These are phyloP conservation scores for Solanum pennellii DNA, from an alignment of 257 asterid genomes.

Conservation along the genomic window DNA sequence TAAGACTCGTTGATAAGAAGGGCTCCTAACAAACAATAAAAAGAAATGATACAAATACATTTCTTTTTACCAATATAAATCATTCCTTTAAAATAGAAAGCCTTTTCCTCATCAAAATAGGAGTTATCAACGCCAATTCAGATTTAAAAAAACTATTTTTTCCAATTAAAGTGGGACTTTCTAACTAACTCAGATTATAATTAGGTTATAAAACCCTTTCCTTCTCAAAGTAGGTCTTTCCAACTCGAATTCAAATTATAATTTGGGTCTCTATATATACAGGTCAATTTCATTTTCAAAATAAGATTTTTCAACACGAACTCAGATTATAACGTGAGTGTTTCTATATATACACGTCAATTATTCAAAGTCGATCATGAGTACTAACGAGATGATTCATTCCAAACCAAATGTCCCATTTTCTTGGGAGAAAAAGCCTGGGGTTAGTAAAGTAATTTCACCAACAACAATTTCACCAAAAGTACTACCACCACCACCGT, in stretches of 20 bases:
- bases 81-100: no score
- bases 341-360: background rate
- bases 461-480: conserved; percentile 14
- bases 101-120: background rate
- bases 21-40: background rate
- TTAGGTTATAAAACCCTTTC: background rate
- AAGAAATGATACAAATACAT: no score
- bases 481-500: conserved; percentile 37
- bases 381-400: conserved; percentile 10
- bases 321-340: background rate
- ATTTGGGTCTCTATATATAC: background rate
- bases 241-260: no score
- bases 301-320: background rate
- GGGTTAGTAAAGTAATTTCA: conserved; percentile 23
- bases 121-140: background rate
- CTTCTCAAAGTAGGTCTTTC: background rate
- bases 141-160: background rate
- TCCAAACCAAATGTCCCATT: conserved; percentile 52
- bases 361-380: background rate
- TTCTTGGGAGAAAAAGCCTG: conserved; percentile 65
- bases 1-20: background rate
- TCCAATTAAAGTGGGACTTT: background rate
- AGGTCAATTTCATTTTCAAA: background rate
- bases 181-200: background rate
- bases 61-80: no score